Conservation (phyloP, 441 rosid genomes). For the Populus hybrid region DNA sequence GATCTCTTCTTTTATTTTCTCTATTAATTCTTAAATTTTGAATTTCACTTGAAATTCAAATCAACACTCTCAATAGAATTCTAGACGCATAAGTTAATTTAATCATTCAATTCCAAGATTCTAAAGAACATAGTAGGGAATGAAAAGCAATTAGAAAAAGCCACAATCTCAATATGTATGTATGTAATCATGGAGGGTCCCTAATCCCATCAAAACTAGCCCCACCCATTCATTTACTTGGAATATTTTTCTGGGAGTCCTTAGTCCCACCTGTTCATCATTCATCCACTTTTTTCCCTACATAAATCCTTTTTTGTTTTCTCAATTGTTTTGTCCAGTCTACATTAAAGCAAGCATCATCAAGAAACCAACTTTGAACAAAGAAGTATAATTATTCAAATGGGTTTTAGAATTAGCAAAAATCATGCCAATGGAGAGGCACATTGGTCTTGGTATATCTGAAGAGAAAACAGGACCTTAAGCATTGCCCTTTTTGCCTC, state of each 20-base stretch:
- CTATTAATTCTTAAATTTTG: no score
- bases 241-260: background rate
- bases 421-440: background rate
- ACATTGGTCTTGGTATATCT: background rate
- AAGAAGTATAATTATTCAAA: background rate
- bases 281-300: constrained; percentile 5
- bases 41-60: no score
- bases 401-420: background rate
- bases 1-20: no score
- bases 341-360: background rate
- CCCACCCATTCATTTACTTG: constrained; percentile 10
- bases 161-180: no score
- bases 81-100: no score
- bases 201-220: constrained; percentile 11
- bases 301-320: background rate
- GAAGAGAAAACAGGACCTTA: background rate
- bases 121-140: no score
- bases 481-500: background rate
- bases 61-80: no score
- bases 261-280: constrained; percentile 21
- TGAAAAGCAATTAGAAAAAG: background rate
- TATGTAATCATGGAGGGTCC: constrained; percentile 31
- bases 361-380: background rate
- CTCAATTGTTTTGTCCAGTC: background rate
- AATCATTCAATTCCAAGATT: no score